These are phyloP conservation scores for Mrakia blollopis DNA, from an alignment of 768 basidiomycete species.

Conservation along the genomic window DNA sequence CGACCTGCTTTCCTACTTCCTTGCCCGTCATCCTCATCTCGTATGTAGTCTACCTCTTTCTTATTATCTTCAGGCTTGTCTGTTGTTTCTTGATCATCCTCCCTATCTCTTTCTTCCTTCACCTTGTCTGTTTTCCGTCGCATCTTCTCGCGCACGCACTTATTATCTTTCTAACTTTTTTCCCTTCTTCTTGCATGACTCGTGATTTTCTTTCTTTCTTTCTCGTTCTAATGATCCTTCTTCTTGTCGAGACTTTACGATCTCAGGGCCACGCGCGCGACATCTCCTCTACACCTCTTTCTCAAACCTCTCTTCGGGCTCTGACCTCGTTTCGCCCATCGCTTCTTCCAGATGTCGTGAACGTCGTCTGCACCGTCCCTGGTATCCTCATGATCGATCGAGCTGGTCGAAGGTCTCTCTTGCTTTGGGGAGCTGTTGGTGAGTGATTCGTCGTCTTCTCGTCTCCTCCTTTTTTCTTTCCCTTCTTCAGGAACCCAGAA, in stretches of 20 bases:
- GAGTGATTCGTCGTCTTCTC: slow-evolving; percentile 51
- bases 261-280: too few species aligned
- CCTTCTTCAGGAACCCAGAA: too few species aligned
- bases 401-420: slow-evolving; percentile 73
- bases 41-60: not conserved
- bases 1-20: not conserved
- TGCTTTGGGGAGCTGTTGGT: slow-evolving; percentile 70
- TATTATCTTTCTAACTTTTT: not conserved
- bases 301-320: too few species aligned
- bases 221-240: too few species aligned
- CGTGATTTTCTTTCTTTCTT: not conserved
- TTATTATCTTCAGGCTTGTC: not conserved
- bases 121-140: not conserved
- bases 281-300: too few species aligned
- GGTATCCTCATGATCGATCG: slow-evolving; percentile 77
- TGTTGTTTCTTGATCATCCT: not conserved
- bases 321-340: too few species aligned
- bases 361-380: slow-evolving; percentile 64
- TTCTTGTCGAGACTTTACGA: too few species aligned
- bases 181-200: not conserved
- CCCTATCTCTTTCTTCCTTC: not conserved
- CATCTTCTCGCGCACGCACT: not conserved
- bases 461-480: too few species aligned
- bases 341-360: too few species aligned
- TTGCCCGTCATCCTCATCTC: not conserved